Evolutionary conservation across 148 eudicot species (phyloP), one percentile per base, ranked within the genome.

Genomic region (Drosera capensis): DNA sequence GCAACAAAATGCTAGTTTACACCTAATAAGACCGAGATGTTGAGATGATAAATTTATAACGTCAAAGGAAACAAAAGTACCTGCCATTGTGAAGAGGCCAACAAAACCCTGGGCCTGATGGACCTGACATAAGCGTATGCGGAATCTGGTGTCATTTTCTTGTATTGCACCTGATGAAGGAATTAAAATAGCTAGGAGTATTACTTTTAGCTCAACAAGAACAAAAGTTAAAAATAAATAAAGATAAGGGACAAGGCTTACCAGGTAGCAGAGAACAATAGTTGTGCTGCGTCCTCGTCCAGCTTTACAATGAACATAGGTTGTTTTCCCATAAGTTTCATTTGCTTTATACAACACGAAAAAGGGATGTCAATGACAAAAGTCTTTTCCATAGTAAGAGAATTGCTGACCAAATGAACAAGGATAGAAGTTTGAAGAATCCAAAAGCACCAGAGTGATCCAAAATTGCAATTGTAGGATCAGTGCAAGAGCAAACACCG

Each of bases 261-360:
- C 86, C 82, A 82, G 54, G 48, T 82, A 82, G 46, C 93, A 82
- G 41, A 82, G 71, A 22, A 75, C 96, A 23, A 86, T 59, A 6
- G 96, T 86, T 42, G 96, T 82, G 66, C 96, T 86, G 57, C 96
- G 52, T 55, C 96, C 96, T 37, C 96, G 56, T 50, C 96, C 96
- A 53, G 96, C 96, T 71, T 86, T 86, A 68, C 96, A 86, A 68
- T 86, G 96, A 38, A 86, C 94, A 58, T 81, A 86, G 17, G 96
- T 86, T 41, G 79, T 74, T 54, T 48, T 65, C 11, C 87, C 79
- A 58, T 52, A 54, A 20, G 71, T 64, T 40, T 79, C 69, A 56
- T 81, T 78, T 37, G 59, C 94, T 82, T 34, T 15, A 34, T 9
- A 34, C 0, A 11, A 0, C 38, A 34, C 38, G n/a, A 11, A 2